phyloP scores from a whole-genome alignment of 1,284 basidiomycete species.

The Sanghuangporus baumii region DNA sequence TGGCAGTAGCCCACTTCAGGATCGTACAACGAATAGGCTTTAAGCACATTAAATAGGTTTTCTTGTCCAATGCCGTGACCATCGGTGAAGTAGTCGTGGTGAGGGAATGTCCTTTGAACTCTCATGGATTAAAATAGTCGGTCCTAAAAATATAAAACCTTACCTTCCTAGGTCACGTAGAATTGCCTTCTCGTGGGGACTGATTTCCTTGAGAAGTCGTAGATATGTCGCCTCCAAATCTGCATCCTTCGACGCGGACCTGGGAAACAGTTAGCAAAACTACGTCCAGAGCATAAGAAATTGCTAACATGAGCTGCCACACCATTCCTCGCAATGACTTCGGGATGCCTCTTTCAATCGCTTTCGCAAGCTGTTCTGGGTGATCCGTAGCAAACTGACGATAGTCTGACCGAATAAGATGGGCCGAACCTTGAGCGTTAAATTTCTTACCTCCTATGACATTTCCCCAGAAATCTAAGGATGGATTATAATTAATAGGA shows the following conservation, averaged over 20 bases:
- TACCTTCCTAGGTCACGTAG: conserved; percentile 83
- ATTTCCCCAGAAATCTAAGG: conserved; percentile 90
- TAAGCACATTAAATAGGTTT: conserved; percentile 94
- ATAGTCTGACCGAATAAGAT: conserved; percentile 55
- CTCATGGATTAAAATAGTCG: background rate
- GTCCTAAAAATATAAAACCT: conserved; percentile 13
- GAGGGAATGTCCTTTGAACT: conserved; percentile 84
- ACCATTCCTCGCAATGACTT: conserved; percentile 85
- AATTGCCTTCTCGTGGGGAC: conserved; percentile 91
- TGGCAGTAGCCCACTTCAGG: conserved; percentile 96
- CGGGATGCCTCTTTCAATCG: conserved; percentile 92
- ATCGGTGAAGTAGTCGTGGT: conserved; percentile 92
- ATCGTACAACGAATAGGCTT: conserved; percentile 94
- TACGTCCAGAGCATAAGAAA: conserved; percentile 9
- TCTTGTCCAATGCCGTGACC: conserved; percentile 93
- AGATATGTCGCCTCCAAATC: conserved; percentile 86
- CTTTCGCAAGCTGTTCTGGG: conserved; percentile 77
- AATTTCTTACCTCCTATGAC: conserved; percentile 72
- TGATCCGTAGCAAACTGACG: conserved; percentile 74
- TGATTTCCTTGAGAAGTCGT: conserved; percentile 76
- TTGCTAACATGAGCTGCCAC: conserved; percentile 91
- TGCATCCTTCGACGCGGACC: conserved; percentile 85
- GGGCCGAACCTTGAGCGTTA: background rate
- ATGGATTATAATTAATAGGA: conserved; percentile 20
- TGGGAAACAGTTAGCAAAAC: conserved; percentile 26